A percentile compares a stretch with the other conserved stretches of the same genome.
Conservation (phyloP, 1,284 basidiomycete species). For the Marasmius tenuissimus region DNA sequence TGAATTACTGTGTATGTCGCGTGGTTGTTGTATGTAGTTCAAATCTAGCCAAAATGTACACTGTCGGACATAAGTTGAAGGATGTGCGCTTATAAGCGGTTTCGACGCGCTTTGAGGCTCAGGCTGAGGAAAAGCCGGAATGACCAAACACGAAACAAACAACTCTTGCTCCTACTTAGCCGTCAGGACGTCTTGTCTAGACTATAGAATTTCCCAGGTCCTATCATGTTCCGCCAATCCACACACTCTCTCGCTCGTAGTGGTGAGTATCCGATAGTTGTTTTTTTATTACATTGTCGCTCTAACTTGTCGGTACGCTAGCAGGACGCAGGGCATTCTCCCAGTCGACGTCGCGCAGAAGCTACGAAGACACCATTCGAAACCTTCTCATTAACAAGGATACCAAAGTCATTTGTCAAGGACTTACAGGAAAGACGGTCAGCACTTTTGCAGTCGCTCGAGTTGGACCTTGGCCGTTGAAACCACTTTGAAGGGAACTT, state of each 20-base stretch:
- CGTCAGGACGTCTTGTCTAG: not conserved
- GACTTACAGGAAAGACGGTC: conserved; percentile 97
- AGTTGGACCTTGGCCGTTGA: conserved; percentile 1
- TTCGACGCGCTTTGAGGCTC: not conserved
- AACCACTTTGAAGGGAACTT: conserved; percentile 75
- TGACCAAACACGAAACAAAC: conserved; percentile 6
- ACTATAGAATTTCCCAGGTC: conserved; percentile 1
- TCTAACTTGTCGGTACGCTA: conserved; percentile 23
- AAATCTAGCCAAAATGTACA: not conserved
- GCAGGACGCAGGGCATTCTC: conserved; percentile 79
- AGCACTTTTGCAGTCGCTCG: conserved; percentile 24
- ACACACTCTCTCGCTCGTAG: conserved; percentile 53
- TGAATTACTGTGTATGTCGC: not conserved
- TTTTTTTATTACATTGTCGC: not conserved
- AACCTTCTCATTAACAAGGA: conserved; percentile 95
- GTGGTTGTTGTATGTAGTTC: not conserved
- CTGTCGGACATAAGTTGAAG: too few species aligned
- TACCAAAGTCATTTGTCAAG: conserved; percentile 92
- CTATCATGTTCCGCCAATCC: conserved; percentile 58
- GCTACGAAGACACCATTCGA: conserved; percentile 88
- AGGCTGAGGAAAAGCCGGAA: not conserved
- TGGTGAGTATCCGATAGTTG: conserved; percentile 36
- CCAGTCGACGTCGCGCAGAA: conserved; percentile 65
- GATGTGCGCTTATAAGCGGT: not conserved
- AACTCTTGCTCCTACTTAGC: not conserved